Evolutionary conservation across 225 moss, liverwort and hornwort genomes (phyloP), one percentile per base, ranked within the genome.

Genomic region (Physcomitrium patens): DNA sequence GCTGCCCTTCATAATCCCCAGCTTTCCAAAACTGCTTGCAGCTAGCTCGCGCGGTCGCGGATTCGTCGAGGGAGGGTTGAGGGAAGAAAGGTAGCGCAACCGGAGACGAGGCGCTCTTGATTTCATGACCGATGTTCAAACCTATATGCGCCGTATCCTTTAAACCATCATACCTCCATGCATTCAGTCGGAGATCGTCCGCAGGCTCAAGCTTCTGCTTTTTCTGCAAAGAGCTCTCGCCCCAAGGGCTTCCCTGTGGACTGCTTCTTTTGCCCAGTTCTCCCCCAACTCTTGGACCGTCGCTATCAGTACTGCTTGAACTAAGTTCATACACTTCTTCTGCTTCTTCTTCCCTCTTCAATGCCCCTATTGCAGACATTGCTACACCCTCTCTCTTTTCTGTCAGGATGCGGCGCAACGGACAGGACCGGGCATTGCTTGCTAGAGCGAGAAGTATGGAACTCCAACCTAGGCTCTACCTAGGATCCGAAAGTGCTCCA

Each of bases 21-120:
- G 83, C 83, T 76, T 83, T 83, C 83, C 83, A 83, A 62, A 83
- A 83, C 65, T 83, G 83, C 76, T 75, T 78, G 62, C 83, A 83
- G 24, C 54, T 67, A 28, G 71, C 63, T 49, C 82, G 73, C 43
- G 64, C 16, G 22, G 26, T 70, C 47, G 60, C 72, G 9, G 67
- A 54, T 54, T 75, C 79, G 12, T 67, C 75, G 15, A 60, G 41
- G 16, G 79, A 66, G 9, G 78, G 83, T 49, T 79, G 78, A 41
- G 71, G 78, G 0, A 78, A 74, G 61, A 78, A 78, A 8, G 83
- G 67, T 28, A 78, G 57, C 24, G 74, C 79, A 37, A 83, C 75
- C 16, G 78, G 78, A 67, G 78, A 71, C 37, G 42, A 37, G 31
- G 2, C 70, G 52, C 26, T 59, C 59, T 70, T 75, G 28, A 56